Evolutionary conservation across 1,284 basidiomycete species (phyloP), one percentile per base, ranked within the genome.

Genomic region (Ustilago curta): DNA sequence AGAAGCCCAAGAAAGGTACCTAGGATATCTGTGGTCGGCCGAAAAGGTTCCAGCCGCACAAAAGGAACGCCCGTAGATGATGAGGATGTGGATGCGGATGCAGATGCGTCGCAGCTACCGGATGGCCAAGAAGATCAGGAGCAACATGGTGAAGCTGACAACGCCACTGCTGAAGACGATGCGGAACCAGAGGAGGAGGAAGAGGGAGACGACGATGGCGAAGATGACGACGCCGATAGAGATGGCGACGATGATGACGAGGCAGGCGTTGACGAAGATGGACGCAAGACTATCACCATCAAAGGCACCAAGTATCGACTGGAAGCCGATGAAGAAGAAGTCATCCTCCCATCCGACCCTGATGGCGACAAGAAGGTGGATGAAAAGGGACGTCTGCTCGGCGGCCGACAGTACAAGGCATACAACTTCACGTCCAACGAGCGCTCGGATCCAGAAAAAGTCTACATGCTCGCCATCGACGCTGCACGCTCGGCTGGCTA

Each of bases 401-500:
- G 91, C 58, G 94, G 94, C 45, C 90, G 96, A 53, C 88, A 89
- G 66, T 97, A 94, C 88, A 97, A 95, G 85, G 90, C 94, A 1
- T 88, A 90, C 53, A 95, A 95, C 1, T 97, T 98, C 83, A 87
- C 89, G 16, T 90, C 95, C 1, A 91, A 93, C 0, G 89, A 89
- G 54, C 90, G 95, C 60, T 89, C 82, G 0, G 87, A 97, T 82
- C 91, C 93, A 6, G 89, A 93, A 52, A 90, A 92, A 54, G 88
- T 91, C 70, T 99, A 97, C 87, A 93, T 97, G 89, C 91, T 99
- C 47, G 94, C 96, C 12, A 97, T 99, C 71, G 96, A 99, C 82
- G 95, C 95, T 5, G 96, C 96, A 0, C 91, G 96, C 27, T 93
- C 93, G 4, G 95, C 93, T 42, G 97, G 96, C 2, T 98, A 95